These are phyloP conservation scores for Globisporangium megalacanthum DNA, from an alignment of 352 stramenopile species.

Conservation along the genomic window DNA sequence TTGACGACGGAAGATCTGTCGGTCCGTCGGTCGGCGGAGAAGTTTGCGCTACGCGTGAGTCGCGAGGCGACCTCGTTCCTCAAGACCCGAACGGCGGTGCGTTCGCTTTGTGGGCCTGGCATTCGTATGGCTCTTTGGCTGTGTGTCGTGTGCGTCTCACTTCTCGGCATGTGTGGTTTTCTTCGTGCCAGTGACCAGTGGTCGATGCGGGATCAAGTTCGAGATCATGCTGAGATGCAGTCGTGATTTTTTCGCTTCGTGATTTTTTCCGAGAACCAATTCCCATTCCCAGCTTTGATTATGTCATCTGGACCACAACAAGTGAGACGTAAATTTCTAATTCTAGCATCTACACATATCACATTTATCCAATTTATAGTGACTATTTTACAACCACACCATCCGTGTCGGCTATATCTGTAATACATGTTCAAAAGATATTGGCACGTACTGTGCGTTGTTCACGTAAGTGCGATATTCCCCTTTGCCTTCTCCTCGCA, in stretches of 20 bases:
- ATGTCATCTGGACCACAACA: background rate
- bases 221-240: too few relatives aligned
- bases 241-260: background rate
- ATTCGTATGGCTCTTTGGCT: background rate
- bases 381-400: background rate
- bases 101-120: background rate
- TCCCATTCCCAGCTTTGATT: background rate
- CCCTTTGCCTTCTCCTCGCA: background rate
- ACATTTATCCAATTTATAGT: background rate
- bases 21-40: conserved; percentile 7
- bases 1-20: conserved; percentile 13
- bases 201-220: too few relatives aligned
- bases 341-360: background rate
- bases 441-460: background rate
- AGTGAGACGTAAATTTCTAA: background rate
- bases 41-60: conserved; percentile 6
- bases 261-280: background rate
- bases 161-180: too few relatives aligned
- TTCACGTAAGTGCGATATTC: conserved; percentile 1
- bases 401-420: background rate
- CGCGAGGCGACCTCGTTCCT: conserved; percentile 9
- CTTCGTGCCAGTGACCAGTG: too few relatives aligned
- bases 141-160: background rate
- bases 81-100: conserved; percentile 6
- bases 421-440: background rate